These are phyloP conservation scores for Pleurotus giganteus DNA, from an alignment of 768 basidiomycete genomes.

Conservation along the genomic window DNA sequence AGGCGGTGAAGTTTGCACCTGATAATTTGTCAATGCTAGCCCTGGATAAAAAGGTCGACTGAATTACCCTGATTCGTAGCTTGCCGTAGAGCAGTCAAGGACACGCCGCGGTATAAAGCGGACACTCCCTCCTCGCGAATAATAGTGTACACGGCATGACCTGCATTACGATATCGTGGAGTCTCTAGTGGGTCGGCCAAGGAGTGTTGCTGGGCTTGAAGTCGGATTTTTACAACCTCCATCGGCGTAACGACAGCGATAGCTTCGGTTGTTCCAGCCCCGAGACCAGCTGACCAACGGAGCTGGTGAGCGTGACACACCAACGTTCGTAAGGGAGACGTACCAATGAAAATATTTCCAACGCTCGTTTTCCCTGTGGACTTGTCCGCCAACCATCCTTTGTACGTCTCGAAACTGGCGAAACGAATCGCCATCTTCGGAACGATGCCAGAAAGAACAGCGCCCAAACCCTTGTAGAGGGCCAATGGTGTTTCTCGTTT, in stretches of 20 bases:
- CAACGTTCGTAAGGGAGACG: slow-evolving; percentile 21
- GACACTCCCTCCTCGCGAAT: slow-evolving; percentile 85
- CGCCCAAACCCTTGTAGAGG: slow-evolving; percentile 96
- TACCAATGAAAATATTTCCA: slow-evolving; percentile 85
- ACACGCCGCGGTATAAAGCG: slow-evolving; percentile 90
- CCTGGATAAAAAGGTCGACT: not conserved
- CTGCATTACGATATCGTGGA: slow-evolving; percentile 94
- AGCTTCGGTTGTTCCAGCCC: slow-evolving; percentile 94
- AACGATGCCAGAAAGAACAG: slow-evolving; percentile 94
- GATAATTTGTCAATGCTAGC: not conserved
- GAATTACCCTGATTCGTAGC: slow-evolving; percentile 91
- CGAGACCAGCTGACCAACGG: slow-evolving; percentile 72
- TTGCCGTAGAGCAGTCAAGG: slow-evolving; percentile 90
- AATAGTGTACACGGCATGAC: slow-evolving; percentile 94
- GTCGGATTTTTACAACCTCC: slow-evolving; percentile 98
- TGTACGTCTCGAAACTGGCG: slow-evolving; percentile 96
- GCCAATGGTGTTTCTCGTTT: slow-evolving; percentile 91
- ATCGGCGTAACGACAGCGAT: slow-evolving; percentile 95
- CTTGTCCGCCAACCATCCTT: slow-evolving; percentile 72
- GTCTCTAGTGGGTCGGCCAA: slow-evolving; percentile 92
- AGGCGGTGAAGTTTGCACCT: slow-evolving; percentile 97
- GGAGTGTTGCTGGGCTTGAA: slow-evolving; percentile 97
- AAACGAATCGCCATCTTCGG: slow-evolving; percentile 99
- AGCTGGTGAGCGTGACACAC: not conserved
- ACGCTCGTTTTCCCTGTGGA: slow-evolving; percentile 77